A percentile compares a stretch with the other conserved stretches of the same genome.
Evolutionary conservation across 2,329 filamentous ascomycete species (phyloP).

Genomic region (Hypocrella siamensis): DNA sequence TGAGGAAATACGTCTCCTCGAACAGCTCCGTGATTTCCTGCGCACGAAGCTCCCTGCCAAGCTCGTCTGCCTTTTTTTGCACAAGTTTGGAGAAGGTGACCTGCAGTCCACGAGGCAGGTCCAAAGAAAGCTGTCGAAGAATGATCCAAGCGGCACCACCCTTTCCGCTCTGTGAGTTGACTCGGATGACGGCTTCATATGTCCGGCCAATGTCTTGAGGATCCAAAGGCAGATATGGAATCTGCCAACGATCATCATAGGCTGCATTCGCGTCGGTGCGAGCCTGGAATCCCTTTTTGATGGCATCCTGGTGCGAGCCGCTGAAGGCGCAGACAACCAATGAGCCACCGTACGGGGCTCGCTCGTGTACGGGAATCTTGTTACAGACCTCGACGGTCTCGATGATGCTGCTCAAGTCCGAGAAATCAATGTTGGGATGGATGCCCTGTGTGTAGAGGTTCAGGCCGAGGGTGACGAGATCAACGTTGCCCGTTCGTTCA

Average conservation of each 20-base stretch:
- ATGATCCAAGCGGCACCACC: constrained; percentile 92
- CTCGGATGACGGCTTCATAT: constrained; percentile 96
- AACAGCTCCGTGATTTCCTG: constrained; percentile 80
- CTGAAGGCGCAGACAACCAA: constrained; percentile 88
- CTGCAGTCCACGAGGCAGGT: constrained; percentile 83
- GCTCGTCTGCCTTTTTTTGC: constrained; percentile 62
- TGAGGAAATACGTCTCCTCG: constrained; percentile 73
- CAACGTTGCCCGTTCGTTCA: constrained; percentile 89
- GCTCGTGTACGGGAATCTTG: constrained; percentile 84
- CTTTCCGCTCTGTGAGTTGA: constrained; percentile 94
- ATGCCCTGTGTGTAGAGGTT: constrained; percentile 94
- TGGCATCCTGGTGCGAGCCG: constrained; percentile 87
- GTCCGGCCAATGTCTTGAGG: constrained; percentile 85
- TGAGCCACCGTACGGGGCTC: constrained; percentile 80
- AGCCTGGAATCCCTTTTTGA: constrained; percentile 74
- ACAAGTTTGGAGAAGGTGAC: constrained; percentile 82
- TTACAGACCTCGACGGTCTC: constrained; percentile 82
- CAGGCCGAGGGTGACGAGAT: constrained; percentile 79
- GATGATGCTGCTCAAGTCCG: constrained; percentile 72
- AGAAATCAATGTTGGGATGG: constrained; percentile 76
- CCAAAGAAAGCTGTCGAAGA: constrained; percentile 73
- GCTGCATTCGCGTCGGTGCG: constrained; percentile 45
- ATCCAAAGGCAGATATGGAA: constrained; percentile 87
- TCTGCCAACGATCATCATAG: constrained; percentile 58
- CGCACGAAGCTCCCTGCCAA: constrained; percentile 71